These are phyloP conservation scores for Rubroboletus satanas DNA, from an alignment of 768 basidiomycete species.

Conservation along the genomic window DNA sequence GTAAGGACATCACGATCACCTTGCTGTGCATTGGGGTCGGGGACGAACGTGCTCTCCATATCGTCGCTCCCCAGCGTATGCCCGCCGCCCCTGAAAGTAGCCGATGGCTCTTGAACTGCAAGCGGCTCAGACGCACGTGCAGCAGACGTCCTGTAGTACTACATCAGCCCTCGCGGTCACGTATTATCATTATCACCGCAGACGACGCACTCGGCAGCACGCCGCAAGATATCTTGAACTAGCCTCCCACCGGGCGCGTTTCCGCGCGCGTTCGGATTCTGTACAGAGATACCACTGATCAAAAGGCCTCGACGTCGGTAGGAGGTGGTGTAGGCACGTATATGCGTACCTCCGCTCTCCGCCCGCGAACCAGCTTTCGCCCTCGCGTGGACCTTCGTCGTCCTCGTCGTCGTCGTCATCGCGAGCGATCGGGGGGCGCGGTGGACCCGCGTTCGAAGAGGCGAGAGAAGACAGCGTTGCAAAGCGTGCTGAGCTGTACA, in stretches of 20 bases:
- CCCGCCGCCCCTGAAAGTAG: constrained; percentile 65
- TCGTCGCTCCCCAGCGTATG: constrained; percentile 89
- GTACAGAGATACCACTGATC: constrained; percentile 77
- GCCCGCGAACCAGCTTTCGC: constrained; percentile 85
- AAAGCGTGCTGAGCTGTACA: constrained; percentile 29
- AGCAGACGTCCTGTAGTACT: constrained; percentile 15
- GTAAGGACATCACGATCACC: constrained; percentile 7
- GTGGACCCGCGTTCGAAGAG: constrained; percentile 13
- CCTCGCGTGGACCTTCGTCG: constrained; percentile 39
- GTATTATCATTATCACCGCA: neutral
- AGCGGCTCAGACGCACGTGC: constrained; percentile 14
- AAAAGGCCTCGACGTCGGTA: neutral
- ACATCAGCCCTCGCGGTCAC: neutral
- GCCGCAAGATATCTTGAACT: constrained; percentile 69
- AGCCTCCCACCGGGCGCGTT: constrained; percentile 52
- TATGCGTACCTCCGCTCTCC: constrained; percentile 77
- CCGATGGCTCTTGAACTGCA: constrained; percentile 17
- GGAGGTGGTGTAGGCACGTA: neutral
- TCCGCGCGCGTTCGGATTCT: constrained; percentile 65
- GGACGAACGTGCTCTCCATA: constrained; percentile 69
- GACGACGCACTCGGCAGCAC: constrained; percentile 70
- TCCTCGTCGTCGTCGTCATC: constrained; percentile 49
- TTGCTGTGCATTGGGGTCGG: constrained; percentile 57
- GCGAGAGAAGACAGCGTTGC: constrained; percentile 35
- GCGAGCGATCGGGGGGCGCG: constrained; percentile 15